Base-by-base conservation (phyloP, 805 yeast species). In the Ogataea pilisensis region DNA sequence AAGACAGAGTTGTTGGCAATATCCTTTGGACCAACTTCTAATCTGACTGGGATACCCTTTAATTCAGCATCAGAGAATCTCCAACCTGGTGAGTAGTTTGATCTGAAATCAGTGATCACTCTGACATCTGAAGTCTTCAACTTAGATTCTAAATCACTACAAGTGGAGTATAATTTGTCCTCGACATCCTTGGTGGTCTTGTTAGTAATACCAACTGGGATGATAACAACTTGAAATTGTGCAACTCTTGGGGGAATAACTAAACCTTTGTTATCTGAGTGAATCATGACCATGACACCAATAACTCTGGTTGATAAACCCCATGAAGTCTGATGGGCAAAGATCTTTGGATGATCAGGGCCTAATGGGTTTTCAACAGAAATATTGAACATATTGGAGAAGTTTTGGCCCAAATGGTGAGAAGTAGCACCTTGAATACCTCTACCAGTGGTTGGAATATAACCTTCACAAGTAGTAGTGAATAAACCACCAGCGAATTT, bases 341-440 rank as follows among this genome's bases (percentile, higher is more conserved):
- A 79, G 37, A 90, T 71, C 70, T 88, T 85, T 60, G 93, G 95
- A 62, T 84, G 80, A 46, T 86, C 95, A 9, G 73, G 56, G 38
- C 96, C 96, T 45, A 84, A 85, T 53, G 99, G 99, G 66, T 88
- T 86, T 70, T 93, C 99, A 38, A 95, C 99, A 30, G 84, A 70
- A 53, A 93, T 88, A 70, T 87, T 84, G 71, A 93, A 93, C 99
- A 93, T 93, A 72, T 90, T 91, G 53, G 98, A 90, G 74, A 93
- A 93, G 77, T 93, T 93, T 68, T 88, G 95, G 54, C 99, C 99
- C 64, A 93, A 74, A 64, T 90, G 93, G 72, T 93, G 99, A 29
- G 97, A 89, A 28, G 99, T 93, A 46, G 91, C 99, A 68, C 98
- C 99, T 72, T 93, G 99, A 55, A 93, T 93, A 76, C 98, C 99